Base-by-base conservation (phyloP, 73 alveolate genomes). In the Diophrys appendiculata region DNA sequence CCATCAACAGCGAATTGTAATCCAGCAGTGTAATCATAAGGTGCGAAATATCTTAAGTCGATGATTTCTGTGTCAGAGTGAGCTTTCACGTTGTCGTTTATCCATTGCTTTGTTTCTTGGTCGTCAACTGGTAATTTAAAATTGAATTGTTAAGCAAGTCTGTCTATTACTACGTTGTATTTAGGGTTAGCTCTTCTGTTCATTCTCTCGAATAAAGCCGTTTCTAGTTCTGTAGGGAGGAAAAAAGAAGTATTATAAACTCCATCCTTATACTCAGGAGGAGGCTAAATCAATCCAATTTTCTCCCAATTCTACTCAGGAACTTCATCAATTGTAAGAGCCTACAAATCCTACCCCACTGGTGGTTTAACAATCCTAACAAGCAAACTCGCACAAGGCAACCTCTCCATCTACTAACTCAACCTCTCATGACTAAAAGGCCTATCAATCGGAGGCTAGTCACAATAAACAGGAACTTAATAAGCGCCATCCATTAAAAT, bases 1-100 rank as follows among this genome's bases (percentile, higher is more conserved):
- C 97, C 98, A 77, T 93, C 98, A 2, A 91, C 89, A 29, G 94
- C 56, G 1, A 93, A 64, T 72, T 93, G 88, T 74, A 93, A 93
- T 5, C 98, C 98, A 11, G 87, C 75, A 28, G 80, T 84, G 27
- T 73, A 56, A 34, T 72, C 84, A 70, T 93, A 93, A n/a, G n/a
- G 33, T 11, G 94, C 91, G 30, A 90, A 90, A 67, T 90, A 87
- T 65, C 70, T 80, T 94, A 90, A 80, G 78, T 90, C 96, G 5
- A 90, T 55, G 77, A 87, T 56, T 18, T 81, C 83, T 2, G 93
- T 77, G 43, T 82, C 80, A 13, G 73, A 84, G 35, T 80, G 85
- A 74, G 73, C 64, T 73, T 33, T 27, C 8, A 29, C 67, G 28
- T 26, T 75, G 30, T 55, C 79, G 33, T 60, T 75, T 2, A 74